Conservation (phyloP, 257 asterid species). For the Voacanga thouarsii region DNA sequence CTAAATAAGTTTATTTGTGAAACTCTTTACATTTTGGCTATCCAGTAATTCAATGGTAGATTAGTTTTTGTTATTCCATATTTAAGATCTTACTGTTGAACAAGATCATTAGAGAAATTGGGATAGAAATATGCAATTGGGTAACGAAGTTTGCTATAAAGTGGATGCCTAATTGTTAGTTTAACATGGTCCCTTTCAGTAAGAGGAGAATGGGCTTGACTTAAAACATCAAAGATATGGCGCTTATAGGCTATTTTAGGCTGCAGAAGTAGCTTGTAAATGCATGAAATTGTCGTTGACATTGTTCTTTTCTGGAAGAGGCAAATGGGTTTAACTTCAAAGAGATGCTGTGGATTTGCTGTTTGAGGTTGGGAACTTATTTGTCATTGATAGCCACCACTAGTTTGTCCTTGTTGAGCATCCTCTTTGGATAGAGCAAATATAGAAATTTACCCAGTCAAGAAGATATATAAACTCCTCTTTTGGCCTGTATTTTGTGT, state of each 20-base stretch:
- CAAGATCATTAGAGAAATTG: neutral
- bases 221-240: neutral
- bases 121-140: too few relatives aligned
- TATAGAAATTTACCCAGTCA: conserved; percentile 37
- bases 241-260: neutral
- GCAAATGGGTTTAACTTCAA: too few relatives aligned
- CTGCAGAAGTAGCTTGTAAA: neutral
- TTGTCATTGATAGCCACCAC: neutral
- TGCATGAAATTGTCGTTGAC: neutral
- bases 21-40: neutral
- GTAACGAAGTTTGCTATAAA: neutral
- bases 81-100: neutral
- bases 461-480: conserved; percentile 53
- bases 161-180: neutral
- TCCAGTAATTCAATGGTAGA: too few relatives aligned
- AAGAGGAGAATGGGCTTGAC: neutral
- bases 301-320: too few relatives aligned
- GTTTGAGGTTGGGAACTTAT: neutral
- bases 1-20: too few relatives aligned
- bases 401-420: too few relatives aligned
- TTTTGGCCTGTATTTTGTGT: conserved; percentile 47
- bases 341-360: too few relatives aligned
- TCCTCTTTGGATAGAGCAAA: neutral
- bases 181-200: too few relatives aligned
- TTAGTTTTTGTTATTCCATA: too few relatives aligned